Base-by-base conservation (phyloP, 495 filamentous ascomycete genomes). In the Mytilinidion resinicola region DNA sequence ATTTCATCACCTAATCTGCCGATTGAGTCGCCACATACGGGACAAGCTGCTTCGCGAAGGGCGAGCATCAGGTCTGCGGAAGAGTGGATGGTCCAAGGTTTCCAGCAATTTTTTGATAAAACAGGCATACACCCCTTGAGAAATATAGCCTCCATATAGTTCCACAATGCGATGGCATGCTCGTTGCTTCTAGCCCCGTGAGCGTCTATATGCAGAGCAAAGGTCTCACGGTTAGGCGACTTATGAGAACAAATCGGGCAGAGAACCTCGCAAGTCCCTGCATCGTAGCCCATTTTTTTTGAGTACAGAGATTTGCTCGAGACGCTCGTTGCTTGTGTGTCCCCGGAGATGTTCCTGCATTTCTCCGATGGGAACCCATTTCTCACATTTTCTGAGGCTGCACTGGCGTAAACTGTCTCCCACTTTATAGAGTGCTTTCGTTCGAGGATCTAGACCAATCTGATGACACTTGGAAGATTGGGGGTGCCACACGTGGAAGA, bases 211-310 rank as follows among this genome's bases (percentile, higher is more conserved):
- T 49, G 46, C 14, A 12, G 9, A 30, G 20, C 21, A 49, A 49
- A 49, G 12, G 12, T 8, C 9, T 8, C 46, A 49, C 25, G 46
- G 33, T 49, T 14, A 25, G 9, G 3, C 21, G 33, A 25, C 14
- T 14, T 8, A 30, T 1, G 3, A 21, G 21, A 25, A 9, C 46
- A 49, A 19, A 49, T 2, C 2, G 46, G 46, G 14, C 46, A 49
- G 9, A 49, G 14, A 9, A 49, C 14, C 9, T 49, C 33, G 21
- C 4, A 14, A 14, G 46, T 30, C 33, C 14, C 19, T 11, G 46
- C 17, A 49, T 49, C 46, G 19, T 49, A 49, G 17, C 46, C 46
- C 46, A 49, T 49, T 49, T 10, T 19, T 19, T 49, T 49, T 12
- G 17, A 49, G 21, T 11, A 25, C 46, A n/a, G 46, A 5, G 1